These are phyloP conservation scores for Lactarius akahatsu DNA, from an alignment of 768 basidiomycete species.

Conservation along the genomic window DNA sequence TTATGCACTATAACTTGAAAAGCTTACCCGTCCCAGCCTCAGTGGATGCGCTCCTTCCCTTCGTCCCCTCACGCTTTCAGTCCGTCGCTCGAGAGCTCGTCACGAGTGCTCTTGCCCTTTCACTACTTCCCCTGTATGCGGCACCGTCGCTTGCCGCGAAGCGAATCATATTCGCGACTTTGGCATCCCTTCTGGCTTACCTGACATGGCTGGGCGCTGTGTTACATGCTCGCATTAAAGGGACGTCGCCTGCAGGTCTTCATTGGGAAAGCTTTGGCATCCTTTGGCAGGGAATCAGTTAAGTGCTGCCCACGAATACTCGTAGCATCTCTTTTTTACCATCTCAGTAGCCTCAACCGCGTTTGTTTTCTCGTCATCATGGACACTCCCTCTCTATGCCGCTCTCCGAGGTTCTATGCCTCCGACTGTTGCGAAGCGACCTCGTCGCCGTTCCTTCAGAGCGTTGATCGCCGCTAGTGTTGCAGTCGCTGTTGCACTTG, in stretches of 20 bases:
- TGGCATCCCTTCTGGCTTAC: constrained; percentile 59
- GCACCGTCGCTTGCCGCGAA: constrained; percentile 55
- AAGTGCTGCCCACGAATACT: constrained; percentile 33
- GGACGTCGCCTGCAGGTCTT: constrained; percentile 40
- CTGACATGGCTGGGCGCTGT: constrained; percentile 58
- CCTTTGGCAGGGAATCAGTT: constrained; percentile 67
- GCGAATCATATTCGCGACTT: constrained; percentile 54
- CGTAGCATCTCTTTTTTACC: background rate
- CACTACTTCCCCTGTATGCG: constrained; percentile 52
- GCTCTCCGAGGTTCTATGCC: constrained; percentile 50
- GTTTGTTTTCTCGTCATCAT: constrained; percentile 64
- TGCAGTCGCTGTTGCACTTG: constrained; percentile 47
- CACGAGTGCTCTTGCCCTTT: constrained; percentile 43
- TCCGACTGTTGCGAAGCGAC: constrained; percentile 42
- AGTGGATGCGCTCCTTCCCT: constrained; percentile 49
- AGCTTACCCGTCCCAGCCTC: constrained; percentile 45
- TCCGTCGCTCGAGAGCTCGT: constrained; percentile 42
- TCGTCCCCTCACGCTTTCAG: constrained; percentile 42
- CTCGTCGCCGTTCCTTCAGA: constrained; percentile 56
- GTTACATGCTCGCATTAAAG: constrained; percentile 51
- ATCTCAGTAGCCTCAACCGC: constrained; percentile 50
- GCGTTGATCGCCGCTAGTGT: constrained; percentile 53
- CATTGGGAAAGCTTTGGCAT: constrained; percentile 45
- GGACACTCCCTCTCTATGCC: constrained; percentile 64
- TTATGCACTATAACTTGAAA: constrained; percentile 16